Evolutionary conservation across 371 early-diverging fungal genomes (phyloP).

Genomic region (Syncephalastrum monosporum): DNA sequence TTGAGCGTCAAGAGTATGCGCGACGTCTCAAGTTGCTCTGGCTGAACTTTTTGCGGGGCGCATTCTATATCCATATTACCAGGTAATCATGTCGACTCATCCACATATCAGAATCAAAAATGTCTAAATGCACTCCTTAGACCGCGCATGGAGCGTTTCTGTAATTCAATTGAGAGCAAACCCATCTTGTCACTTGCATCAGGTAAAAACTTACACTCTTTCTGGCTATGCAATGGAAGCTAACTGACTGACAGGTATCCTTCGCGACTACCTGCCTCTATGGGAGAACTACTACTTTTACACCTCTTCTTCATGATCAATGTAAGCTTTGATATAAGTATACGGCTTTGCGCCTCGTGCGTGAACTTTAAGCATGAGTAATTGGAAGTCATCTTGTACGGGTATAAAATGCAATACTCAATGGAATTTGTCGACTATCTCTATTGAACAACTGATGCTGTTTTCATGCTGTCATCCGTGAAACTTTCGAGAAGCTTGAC

Average conservation of each 20-base stretch:
- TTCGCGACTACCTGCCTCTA: constrained; percentile 89
- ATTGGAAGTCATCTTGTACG: no score
- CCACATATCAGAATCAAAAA: not conserved
- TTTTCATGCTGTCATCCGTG: no score
- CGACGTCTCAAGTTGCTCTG: constrained; percentile 69
- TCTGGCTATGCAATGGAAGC: no score
- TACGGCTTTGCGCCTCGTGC: no score
- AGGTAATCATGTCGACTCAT: constrained; percentile 46
- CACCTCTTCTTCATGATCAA: constrained; percentile 47
- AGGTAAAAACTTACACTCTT: constrained; percentile 18
- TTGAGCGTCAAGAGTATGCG: constrained; percentile 80
- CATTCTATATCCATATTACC: constrained; percentile 81
- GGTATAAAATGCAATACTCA: no score
- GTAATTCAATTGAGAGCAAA: constrained; percentile 41
- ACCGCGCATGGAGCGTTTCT: constrained; percentile 48
- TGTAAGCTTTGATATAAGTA: no score
- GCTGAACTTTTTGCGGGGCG: constrained; percentile 83
- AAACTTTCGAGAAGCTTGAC: no score
- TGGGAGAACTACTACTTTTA: constrained; percentile 94
- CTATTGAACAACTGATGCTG: no score
- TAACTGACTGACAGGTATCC: constrained; percentile 44
- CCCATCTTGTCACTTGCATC: constrained; percentile 42
- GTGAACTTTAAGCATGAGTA: no score
- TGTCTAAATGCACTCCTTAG: constrained; percentile 13
- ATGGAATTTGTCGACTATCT: no score